A percentile compares a stretch with the other conserved stretches of the same genome.
phyloP scores from a whole-genome alignment of 2,329 filamentous ascomycete genomes.

The Colletotrichum melonis region DNA sequence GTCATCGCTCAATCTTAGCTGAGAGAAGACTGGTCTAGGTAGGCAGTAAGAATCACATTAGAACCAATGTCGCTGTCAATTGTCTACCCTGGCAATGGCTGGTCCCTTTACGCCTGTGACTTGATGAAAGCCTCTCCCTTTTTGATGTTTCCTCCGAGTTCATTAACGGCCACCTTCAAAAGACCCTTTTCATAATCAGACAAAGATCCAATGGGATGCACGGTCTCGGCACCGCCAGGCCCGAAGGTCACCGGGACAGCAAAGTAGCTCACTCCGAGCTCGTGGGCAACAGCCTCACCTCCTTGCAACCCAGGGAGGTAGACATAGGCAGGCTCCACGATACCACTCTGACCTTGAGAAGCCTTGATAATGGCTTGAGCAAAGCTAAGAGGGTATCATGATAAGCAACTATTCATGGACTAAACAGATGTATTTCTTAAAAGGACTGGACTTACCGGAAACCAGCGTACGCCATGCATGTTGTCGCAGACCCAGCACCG shows the following conservation, averaged over 20 bases:
- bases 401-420: too few relatives aligned
- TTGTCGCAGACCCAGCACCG: constrained; percentile 82
- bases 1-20: not conserved
- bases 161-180: not conserved
- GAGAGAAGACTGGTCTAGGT: not conserved
- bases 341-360: constrained; percentile 76
- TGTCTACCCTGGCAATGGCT: not conserved
- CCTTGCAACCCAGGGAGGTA: constrained; percentile 77
- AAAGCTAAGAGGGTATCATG: constrained; percentile 22
- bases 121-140: constrained; percentile 5
- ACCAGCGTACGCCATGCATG: constrained; percentile 82
- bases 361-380: constrained; percentile 80
- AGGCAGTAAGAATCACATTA: not conserved
- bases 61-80: not conserved
- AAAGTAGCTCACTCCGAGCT: constrained; percentile 73
- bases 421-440: not conserved
- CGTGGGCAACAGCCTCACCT: constrained; percentile 68
- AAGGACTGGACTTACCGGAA: constrained; percentile 39
- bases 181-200: not conserved
- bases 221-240: not conserved
- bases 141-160: constrained; percentile 7
- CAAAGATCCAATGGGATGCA: not conserved
- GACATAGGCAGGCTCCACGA: constrained; percentile 69
- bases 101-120: not conserved
- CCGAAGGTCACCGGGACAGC: constrained; percentile 22